Evolutionary conservation across 345 rosid genomes (phyloP).

Genomic region (Salix purpurea): DNA sequence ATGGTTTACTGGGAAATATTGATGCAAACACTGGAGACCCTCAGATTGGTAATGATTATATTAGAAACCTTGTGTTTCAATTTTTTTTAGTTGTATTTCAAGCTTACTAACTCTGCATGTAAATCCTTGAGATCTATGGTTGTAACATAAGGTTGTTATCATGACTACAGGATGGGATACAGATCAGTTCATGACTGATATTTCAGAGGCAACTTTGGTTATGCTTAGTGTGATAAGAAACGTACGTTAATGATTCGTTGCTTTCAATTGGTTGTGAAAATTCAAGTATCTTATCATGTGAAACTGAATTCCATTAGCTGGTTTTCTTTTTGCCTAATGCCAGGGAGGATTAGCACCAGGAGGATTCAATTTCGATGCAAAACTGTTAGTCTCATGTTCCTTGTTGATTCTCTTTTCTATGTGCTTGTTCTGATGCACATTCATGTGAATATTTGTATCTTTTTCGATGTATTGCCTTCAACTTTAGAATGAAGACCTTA

Average conservation of each 20-base stretch:
- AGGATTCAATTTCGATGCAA: conserved; percentile 96
- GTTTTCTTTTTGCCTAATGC: conserved; percentile 13
- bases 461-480: neutral
- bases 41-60: conserved; percentile 54
- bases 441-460: neutral
- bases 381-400: conserved; percentile 47
- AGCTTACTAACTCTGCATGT: too few species aligned
- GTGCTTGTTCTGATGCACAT: neutral
- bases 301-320: neutral
- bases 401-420: neutral
- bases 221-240: conserved; percentile 85
- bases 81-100: neutral
- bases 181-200: conserved; percentile 83
- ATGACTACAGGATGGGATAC: conserved; percentile 81
- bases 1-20: conserved; percentile 79
- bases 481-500: neutral
- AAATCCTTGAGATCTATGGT: neutral
- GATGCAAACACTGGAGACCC: conserved; percentile 97
- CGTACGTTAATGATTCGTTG: conserved; percentile 31
- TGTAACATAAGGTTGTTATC: neutral
- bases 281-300: neutral
- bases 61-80: neutral
- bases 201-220: conserved; percentile 82
- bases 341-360: conserved; percentile 96
- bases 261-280: neutral